A percentile compares a stretch with the other conserved stretches of the same genome.
Conservation (phyloP, 1,284 basidiomycete genomes). For the Chalciporus sp. region DNA sequence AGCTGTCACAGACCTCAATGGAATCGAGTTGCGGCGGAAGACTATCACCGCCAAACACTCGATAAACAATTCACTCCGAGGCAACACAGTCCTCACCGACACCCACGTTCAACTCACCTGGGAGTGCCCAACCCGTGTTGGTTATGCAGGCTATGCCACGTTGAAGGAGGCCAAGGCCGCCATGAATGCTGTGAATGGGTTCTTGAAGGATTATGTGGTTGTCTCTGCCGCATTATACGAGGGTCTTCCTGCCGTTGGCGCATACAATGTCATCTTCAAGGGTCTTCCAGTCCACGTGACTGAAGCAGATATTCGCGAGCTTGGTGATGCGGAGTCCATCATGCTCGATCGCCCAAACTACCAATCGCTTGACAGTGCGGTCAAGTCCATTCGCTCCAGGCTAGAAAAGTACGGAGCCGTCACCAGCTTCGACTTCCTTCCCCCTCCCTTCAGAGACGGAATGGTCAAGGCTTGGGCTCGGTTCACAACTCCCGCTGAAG, state of each 20-base stretch:
- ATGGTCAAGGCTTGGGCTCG: slow-evolving; percentile 53
- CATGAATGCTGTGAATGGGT: slow-evolving; percentile 40
- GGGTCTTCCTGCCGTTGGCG: slow-evolving; percentile 57
- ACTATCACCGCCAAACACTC: slow-evolving; percentile 37
- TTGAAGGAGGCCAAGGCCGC: slow-evolving; percentile 49
- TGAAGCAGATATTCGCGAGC: slow-evolving; percentile 44
- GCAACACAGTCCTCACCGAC: slow-evolving; percentile 24
- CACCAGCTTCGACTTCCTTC: slow-evolving; percentile 45
- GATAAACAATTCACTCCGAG: slow-evolving; percentile 31
- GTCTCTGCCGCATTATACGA: slow-evolving; percentile 50
- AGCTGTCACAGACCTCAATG: slow-evolving; percentile 52
- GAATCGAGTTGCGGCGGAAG: slow-evolving; percentile 38
- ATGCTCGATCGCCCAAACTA: slow-evolving; percentile 58
- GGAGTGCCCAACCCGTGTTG: slow-evolving; percentile 52
- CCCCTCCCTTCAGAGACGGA: slow-evolving; percentile 54
- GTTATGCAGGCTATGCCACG: slow-evolving; percentile 60
- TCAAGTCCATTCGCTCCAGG: slow-evolving; percentile 41
- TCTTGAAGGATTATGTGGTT: slow-evolving; percentile 39
- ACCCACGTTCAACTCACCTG: slow-evolving; percentile 50
- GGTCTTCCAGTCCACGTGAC: slow-evolving; percentile 51
- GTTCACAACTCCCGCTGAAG: slow-evolving; percentile 51
- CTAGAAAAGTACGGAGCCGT: slow-evolving; percentile 45
- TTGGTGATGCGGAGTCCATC: slow-evolving; percentile 48
- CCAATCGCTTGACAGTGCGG: slow-evolving; percentile 39
- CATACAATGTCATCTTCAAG: slow-evolving; percentile 57